These are phyloP conservation scores for Suillus fuscotomentosus DNA, from an alignment of 768 basidiomycete genomes.

Conservation along the genomic window DNA sequence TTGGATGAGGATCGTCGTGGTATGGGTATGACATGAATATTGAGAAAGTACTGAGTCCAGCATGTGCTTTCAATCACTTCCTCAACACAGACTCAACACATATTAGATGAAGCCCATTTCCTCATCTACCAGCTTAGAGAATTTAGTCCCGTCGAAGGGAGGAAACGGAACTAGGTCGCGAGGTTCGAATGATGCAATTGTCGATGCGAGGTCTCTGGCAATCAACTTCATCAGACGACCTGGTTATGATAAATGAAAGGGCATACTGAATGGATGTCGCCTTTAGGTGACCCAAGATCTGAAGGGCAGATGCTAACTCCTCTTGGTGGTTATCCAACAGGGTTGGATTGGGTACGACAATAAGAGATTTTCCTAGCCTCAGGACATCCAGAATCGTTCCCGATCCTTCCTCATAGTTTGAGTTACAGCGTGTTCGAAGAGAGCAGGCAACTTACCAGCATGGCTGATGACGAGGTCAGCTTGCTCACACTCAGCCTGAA, in stretches of 20 bases:
- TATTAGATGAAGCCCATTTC: slow-evolving; percentile 68
- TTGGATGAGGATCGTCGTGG: background rate
- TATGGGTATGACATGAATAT: slow-evolving; percentile 3
- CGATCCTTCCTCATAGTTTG: slow-evolving; percentile 55
- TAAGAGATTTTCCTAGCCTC: slow-evolving; percentile 68
- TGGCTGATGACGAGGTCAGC: slow-evolving; percentile 89
- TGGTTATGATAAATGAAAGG: background rate
- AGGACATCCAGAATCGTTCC: slow-evolving; percentile 93
- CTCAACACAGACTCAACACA: background rate
- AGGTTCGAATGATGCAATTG: slow-evolving; percentile 50
- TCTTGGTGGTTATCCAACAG: slow-evolving; percentile 92
- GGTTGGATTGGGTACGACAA: slow-evolving; percentile 87
- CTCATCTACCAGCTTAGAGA: slow-evolving; percentile 67
- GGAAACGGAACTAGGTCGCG: slow-evolving; percentile 57
- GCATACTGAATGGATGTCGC: slow-evolving; percentile 60
- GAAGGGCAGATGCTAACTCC: slow-evolving; percentile 76
- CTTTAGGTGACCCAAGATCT: slow-evolving; percentile 53
- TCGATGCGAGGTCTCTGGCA: slow-evolving; percentile 50
- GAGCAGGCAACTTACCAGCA: slow-evolving; percentile 61
- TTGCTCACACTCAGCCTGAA: slow-evolving; percentile 59
- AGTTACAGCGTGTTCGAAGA: background rate
- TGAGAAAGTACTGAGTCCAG: background rate
- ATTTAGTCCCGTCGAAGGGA: slow-evolving; percentile 63
- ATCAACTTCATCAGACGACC: slow-evolving; percentile 11
- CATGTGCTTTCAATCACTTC: background rate